Conservation (phyloP, 495 filamentous ascomycete species). For the Elasticomyces elasticus region DNA sequence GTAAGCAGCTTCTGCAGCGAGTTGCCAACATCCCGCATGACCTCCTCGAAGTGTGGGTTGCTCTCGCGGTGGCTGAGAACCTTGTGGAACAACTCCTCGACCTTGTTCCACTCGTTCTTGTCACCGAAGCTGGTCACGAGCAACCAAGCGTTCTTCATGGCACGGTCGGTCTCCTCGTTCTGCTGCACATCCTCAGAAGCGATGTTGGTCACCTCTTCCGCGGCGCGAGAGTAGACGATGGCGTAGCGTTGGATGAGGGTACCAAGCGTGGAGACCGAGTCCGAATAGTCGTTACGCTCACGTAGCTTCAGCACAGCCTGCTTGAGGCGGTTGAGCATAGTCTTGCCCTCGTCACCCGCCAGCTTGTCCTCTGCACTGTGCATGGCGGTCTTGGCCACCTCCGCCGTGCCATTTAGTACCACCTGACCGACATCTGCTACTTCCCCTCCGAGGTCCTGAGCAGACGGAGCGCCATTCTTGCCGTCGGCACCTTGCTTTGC, state of each 20-base stretch:
- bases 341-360: constrained; percentile 58
- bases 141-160: constrained; percentile 65
- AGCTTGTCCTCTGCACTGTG: constrained; percentile 60
- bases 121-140: constrained; percentile 73
- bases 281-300: constrained; percentile 66
- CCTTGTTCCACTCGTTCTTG: constrained; percentile 58
- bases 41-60: constrained; percentile 72
- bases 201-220: constrained; percentile 50
- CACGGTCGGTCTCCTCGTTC: constrained; percentile 66
- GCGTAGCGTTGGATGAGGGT: constrained; percentile 71
- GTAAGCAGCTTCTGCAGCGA: constrained; percentile 74
- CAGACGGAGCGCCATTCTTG: constrained; percentile 38
- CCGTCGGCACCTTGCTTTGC: constrained; percentile 49
- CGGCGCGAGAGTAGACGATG: constrained; percentile 61
- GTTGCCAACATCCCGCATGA: constrained; percentile 60
- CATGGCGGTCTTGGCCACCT: constrained; percentile 55
- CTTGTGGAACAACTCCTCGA: constrained; percentile 54
- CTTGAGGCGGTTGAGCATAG: constrained; percentile 65
- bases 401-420: constrained; percentile 51
- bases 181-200: constrained; percentile 58
- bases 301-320: constrained; percentile 64
- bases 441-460: constrained; percentile 53
- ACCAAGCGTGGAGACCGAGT: constrained; percentile 71
- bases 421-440: constrained; percentile 52
- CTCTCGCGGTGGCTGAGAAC: constrained; percentile 64